These are phyloP conservation scores for Exophiala spinifera DNA, from an alignment of 2,329 filamentous ascomycete genomes.

Conservation along the genomic window DNA sequence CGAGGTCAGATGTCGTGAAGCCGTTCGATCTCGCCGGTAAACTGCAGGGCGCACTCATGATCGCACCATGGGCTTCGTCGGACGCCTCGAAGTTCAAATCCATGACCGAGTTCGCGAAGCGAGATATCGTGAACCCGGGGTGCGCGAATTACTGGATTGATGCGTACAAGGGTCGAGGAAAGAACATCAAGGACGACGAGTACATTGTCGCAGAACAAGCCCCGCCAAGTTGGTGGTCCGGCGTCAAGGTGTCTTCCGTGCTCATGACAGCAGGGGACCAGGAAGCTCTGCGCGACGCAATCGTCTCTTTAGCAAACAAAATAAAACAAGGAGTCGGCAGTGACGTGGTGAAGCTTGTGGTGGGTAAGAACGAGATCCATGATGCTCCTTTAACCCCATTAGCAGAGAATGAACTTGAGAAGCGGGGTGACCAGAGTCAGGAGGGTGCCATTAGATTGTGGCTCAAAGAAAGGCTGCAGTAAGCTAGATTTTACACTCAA, in stretches of 20 bases:
- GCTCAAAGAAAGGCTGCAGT: neutral
- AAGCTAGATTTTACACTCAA: neutral
- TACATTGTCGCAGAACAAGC: conserved; percentile 14
- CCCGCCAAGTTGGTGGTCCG: conserved; percentile 13
- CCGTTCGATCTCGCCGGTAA: conserved; percentile 8
- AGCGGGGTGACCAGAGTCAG: conserved; percentile 8
- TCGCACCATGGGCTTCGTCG: conserved; percentile 58
- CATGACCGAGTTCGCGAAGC: conserved; percentile 4
- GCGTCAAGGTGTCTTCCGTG: conserved; percentile 10
- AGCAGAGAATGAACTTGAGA: conserved; percentile 11
- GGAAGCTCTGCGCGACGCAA: conserved; percentile 14
- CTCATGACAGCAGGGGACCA: conserved; percentile 15
- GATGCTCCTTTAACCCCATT: conserved; percentile 9
- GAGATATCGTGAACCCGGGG: conserved; percentile 10
- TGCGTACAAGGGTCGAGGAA: conserved; percentile 12
- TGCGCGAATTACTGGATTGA: conserved; percentile 14
- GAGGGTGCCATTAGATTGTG: conserved; percentile 20
- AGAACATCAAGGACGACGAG: conserved; percentile 8
- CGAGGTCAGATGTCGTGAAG: conserved; percentile 43
- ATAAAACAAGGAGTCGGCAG: conserved; percentile 11
- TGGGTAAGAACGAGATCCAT: conserved; percentile 15
- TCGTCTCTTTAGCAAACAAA: conserved; percentile 12
- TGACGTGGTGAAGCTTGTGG: conserved; percentile 7
- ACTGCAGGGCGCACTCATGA: conserved; percentile 47
- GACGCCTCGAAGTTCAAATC: conserved; percentile 31